Percentiles rank a stretch among this genome's conserved stretches.
These are phyloP conservation scores for Colletotrichum godetiae DNA, from an alignment of 2,329 filamentous ascomycete species.

Conservation along the genomic window DNA sequence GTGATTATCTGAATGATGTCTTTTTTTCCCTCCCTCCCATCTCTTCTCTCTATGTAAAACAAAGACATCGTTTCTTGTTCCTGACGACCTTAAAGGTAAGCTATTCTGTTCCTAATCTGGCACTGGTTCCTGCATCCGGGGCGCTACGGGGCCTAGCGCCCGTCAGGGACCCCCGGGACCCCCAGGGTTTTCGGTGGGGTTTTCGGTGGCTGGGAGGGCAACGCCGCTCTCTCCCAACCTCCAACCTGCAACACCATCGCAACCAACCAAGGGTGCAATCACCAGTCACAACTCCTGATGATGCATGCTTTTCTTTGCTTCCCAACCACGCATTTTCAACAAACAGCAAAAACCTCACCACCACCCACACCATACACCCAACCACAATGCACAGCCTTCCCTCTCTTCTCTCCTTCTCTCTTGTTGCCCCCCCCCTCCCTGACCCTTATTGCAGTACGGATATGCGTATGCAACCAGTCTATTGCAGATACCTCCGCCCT, in stretches of 20 bases:
- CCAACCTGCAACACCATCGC: conserved; percentile 10
- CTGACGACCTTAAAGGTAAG: neutral
- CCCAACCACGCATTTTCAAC: conserved; percentile 29
- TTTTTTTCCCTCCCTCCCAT: neutral
- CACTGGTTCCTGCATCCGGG: conserved; percentile 28
- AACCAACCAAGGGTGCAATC: neutral
- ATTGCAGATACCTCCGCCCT: conserved; percentile 13
- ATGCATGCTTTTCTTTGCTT: neutral
- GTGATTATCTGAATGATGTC: neutral
- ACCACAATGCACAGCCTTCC: conserved; percentile 10
- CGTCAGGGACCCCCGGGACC: neutral
- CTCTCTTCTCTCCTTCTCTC: conserved; percentile 1
- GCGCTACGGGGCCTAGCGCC: conserved; percentile 25
- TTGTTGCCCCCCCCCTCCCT: neutral
- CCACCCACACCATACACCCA: conserved; percentile 8
- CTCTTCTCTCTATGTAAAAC: neutral
- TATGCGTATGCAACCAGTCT: conserved; percentile 18
- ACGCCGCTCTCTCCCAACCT: conserved; percentile 21
- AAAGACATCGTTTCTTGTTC: neutral
- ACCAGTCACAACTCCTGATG: conserved; percentile 8
- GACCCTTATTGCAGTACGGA: neutral
- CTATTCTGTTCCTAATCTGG: conserved; percentile 9
- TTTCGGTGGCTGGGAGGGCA: conserved; percentile 32
- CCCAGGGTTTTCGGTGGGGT: conserved; percentile 4
- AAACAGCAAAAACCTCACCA: conserved; percentile 29